Evolutionary conservation across 129 eudicot genomes (phyloP), one percentile per base, ranked within the genome.

Genomic region (Ambrosia artemisiifolia): DNA sequence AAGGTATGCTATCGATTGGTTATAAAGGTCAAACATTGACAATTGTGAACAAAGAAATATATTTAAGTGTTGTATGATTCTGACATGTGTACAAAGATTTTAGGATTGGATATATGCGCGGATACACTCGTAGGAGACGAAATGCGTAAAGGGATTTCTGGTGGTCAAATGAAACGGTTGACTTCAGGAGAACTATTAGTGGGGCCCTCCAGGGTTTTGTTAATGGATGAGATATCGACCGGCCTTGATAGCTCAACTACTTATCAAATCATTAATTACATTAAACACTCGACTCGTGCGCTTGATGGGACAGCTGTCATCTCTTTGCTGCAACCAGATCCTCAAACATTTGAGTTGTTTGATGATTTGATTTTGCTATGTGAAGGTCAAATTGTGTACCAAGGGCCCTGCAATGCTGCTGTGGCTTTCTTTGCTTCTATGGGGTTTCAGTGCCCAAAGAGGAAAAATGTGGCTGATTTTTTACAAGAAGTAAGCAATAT

Each of bases 161-260:
- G 97, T 16, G 97, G 97, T 69, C 97, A 92, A 78, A 88, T 84
- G 90, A 92, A 88, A 77, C 91, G 97, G 49, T 86, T 92, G 43
- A 88, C 97, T 13, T 88, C 96, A 0, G 97, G 96, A 77, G 97
- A 92, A 74, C 69, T 88, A 67, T 86, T 92, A 43, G 83, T 92
- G 77, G 96, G 97, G 17, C 80, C 91, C 43, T 82, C 94, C 16
- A 69, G 91, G 79, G 97, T 85, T 54, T 88, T 87, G 42, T 75
- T 92, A 56, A 86, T 92, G 96, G 97, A 92, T 63, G 97, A 92
- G 75, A 92, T 92, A 73, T 92, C 97, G 51, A 92, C 97, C 9
- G 97, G 97, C 43, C 83, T 92, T n/a, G 97, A 92, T 69, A 92
- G 97, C 71, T 92, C 97, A 74, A 92, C 97, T 17, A 86, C 97